Base-by-base conservation (phyloP, 2,329 filamentous ascomycete genomes). In the Sporothrix inflata region DNA sequence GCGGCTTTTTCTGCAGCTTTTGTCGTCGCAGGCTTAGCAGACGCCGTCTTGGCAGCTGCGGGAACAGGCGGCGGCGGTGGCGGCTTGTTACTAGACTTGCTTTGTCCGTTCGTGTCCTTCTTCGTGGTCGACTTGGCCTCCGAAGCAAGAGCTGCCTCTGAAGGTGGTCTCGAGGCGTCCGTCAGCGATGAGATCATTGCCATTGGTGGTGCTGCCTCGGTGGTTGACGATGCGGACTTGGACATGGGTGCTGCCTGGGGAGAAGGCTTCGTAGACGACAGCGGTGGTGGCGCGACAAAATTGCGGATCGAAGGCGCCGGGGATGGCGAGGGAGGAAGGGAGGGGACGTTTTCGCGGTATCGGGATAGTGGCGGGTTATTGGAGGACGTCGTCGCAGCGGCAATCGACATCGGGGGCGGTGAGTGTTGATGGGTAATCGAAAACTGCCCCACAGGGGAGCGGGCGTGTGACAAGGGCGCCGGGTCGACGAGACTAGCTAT, bases 401-500 rank as follows among this genome's bases (percentile, higher is more conserved):
- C 79, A 30, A 78, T 79, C 19, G 71, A 40, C 42, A 69, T 61
- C 8, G 49, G 27, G 21, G 73, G 16, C 80, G 81, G 60, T 80
- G 84, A 4, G 82, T 84, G 30, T 81, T 80, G 30, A 81, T 24
- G 71, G 75, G 27, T n/a, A 24, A 68, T n/a, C 0, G 66, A 24
- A 11, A 73, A 69, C 9, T 77, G 1, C 77, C 79, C 60, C 78
- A 80, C 65, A 0, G 74, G 71, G 76, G 63, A 84, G 61, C 70
- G 84, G 3, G 66, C 5, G 8, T 63, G 68, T 9, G 65, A n/a
- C 6, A 63, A 82, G 11, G 85, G 76, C 6, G 87, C 87, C 45
- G 91, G 92, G 76, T 97, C 94, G 68, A 98, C 93, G 72, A 98
- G 87, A 81, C 93, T 97, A 6, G 94, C 91, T 76, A 98, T 97